Percentiles rank a stretch among this genome's conserved stretches.
phyloP scores from a whole-genome alignment of 768 basidiomycete species.

The Calocera cornea region DNA sequence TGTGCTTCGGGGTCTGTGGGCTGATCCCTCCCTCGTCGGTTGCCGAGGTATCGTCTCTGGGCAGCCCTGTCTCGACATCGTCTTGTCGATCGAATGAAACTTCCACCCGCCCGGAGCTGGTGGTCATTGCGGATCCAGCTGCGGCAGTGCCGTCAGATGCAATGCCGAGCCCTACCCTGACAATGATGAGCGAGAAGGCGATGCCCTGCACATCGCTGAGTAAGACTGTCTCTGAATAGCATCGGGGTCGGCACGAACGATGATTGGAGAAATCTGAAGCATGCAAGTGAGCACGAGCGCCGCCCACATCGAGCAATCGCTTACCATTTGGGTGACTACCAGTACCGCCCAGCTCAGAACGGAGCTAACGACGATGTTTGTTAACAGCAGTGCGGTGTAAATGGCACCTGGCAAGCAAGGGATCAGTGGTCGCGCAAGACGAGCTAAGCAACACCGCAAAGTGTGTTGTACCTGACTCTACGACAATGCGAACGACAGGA shows the following conservation, averaged over 20 bases:
- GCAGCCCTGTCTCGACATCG: background rate
- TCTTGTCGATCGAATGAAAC: background rate
- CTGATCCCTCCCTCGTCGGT: background rate
- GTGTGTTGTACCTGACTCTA: background rate
- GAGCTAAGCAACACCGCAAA: no score
- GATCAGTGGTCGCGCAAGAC: no score
- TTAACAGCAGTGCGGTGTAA: background rate
- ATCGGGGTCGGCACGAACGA: background rate
- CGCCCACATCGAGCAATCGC: background rate
- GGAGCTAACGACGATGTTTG: background rate
- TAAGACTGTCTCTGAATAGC: background rate
- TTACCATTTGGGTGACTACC: background rate
- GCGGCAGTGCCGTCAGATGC: background rate
- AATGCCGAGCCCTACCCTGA: background rate
- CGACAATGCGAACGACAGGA: background rate
- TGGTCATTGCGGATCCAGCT: background rate
- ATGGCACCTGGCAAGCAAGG: background rate
- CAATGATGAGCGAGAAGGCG: background rate
- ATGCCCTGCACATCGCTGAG: background rate
- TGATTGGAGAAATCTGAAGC: background rate
- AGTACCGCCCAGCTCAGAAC: background rate
- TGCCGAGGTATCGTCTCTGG: background rate
- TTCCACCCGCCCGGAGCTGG: background rate
- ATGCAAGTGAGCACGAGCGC: background rate
- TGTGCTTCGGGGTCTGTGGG: background rate